Conservation (phyloP, 179 eudicot species). For the Beta lomatogona region DNA sequence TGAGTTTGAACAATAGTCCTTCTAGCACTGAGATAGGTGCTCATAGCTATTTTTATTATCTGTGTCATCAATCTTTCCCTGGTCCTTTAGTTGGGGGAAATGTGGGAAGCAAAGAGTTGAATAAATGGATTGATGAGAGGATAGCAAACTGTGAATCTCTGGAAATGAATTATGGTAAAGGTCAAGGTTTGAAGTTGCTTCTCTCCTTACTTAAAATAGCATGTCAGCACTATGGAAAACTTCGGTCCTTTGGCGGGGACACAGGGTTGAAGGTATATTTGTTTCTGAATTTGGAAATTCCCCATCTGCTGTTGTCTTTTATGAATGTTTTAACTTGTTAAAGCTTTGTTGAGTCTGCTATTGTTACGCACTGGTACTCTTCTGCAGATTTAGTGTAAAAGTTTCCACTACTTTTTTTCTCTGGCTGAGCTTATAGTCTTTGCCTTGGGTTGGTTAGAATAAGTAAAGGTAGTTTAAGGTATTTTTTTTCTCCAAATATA, state of each 20-base stretch:
- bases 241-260: constrained; percentile 75
- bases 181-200: constrained; percentile 60
- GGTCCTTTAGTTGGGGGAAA: constrained; percentile 91
- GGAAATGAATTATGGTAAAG: constrained; percentile 47
- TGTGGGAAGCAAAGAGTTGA: constrained; percentile 69
- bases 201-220: constrained; percentile 80
- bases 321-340: background rate
- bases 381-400: too few species aligned
- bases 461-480: background rate
- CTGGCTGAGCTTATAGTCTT: background rate
- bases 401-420: background rate
- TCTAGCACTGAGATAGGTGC: constrained; percentile 41
- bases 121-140: constrained; percentile 88
- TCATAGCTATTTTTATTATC: constrained; percentile 51
- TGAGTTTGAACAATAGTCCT: constrained; percentile 39
- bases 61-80: constrained; percentile 70
- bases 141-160: constrained; percentile 44
- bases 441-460: background rate
- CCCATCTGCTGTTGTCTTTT: background rate
- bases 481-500: too few species aligned
- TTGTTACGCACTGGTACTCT: background rate
- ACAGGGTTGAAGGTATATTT: constrained; percentile 55
- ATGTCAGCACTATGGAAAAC: constrained; percentile 84
- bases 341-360: constrained; percentile 1
- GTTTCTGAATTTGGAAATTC: background rate